These are phyloP conservation scores for Speleostelium caveatum DNA, from an alignment of 78 protist species.

Conservation along the genomic window DNA sequence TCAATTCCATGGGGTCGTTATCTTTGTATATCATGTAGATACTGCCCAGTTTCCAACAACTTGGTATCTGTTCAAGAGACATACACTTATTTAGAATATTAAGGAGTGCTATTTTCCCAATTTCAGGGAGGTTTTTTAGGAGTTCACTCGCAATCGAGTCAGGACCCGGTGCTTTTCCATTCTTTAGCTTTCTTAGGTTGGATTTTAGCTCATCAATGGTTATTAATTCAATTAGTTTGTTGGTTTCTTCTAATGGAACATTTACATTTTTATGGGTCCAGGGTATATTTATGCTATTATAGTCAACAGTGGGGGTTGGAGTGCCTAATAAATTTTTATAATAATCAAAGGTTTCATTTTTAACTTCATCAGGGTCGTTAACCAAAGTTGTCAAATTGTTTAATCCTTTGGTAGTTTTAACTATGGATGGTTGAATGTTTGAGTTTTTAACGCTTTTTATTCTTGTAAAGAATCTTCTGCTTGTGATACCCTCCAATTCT, in stretches of 20 bases:
- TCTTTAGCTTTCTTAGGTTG: background rate
- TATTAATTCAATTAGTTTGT: background rate
- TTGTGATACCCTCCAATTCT: too few species aligned
- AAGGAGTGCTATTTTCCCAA: background rate
- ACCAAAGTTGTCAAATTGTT: background rate
- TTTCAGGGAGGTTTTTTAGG: background rate
- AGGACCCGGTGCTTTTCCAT: background rate
- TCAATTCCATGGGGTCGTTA: background rate
- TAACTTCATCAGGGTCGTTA: background rate
- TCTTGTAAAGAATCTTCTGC: too few species aligned
- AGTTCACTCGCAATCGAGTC: background rate
- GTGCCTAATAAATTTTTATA: background rate
- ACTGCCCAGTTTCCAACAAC: background rate
- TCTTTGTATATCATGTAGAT: background rate
- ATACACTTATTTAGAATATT: background rate
- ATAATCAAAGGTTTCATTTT: background rate
- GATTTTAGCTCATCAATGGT: too few species aligned
- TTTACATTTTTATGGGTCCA: background rate
- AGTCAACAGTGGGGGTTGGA: background rate
- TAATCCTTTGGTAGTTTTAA: background rate
- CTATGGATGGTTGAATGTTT: too few species aligned
- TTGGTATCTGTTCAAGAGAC: background rate
- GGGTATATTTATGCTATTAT: background rate
- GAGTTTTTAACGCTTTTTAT: too few species aligned
- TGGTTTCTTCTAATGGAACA: background rate